Base-by-base conservation (phyloP, 2,329 filamentous ascomycete genomes). In the Harringtonia lauricola region DNA sequence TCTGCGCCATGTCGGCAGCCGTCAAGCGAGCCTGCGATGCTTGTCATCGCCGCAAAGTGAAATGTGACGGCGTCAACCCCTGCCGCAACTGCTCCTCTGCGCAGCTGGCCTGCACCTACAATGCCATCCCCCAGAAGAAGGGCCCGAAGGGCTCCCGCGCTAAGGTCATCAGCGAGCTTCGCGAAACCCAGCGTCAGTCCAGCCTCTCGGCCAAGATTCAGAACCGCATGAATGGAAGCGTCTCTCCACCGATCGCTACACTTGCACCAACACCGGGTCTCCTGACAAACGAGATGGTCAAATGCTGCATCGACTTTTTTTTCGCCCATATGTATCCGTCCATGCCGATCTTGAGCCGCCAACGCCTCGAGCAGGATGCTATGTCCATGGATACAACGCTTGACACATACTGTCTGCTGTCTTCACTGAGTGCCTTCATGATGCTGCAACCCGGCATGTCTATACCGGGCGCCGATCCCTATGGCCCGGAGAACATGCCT, bases 51-150 rank as follows among this genome's bases (percentile, higher is more conserved):
- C 76, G 81, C 59, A 85, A 85, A 61, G 81, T 85, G 58, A 84
- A 83, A 59, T 85, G 81, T 57, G 79, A 84, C 56, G 79, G 80
- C 46, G 67, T 77, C 57, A 79, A 79, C 54, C 81, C 82, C 18
- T 87, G 82, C 61, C 72, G 76, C 47, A 84, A 85, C 61, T 86
- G 82, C 62, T 69, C 71, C 13, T 74, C 79, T 8, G 78, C 81
- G 8, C 72, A 78, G 54, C 67, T 86, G 17, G 68, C 72, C 13
- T 86, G 82, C 67, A 85, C 81, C 26, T 86, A 85, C 69, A 80
- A 83, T 64, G 78, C 80, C 29, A 77, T 85, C 30, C 81, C 81
- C 2, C 81, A 83, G 63, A 86, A 85, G 65, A 86, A 86, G 59
- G 82, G 82, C 2, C 82, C 81, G 36, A 85, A 85, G 62, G 81